A percentile compares a stretch with the other conserved stretches of the same genome.
Conservation (phyloP, 2,329 filamentous ascomycete genomes). For the Diaporthe humulicola region DNA sequence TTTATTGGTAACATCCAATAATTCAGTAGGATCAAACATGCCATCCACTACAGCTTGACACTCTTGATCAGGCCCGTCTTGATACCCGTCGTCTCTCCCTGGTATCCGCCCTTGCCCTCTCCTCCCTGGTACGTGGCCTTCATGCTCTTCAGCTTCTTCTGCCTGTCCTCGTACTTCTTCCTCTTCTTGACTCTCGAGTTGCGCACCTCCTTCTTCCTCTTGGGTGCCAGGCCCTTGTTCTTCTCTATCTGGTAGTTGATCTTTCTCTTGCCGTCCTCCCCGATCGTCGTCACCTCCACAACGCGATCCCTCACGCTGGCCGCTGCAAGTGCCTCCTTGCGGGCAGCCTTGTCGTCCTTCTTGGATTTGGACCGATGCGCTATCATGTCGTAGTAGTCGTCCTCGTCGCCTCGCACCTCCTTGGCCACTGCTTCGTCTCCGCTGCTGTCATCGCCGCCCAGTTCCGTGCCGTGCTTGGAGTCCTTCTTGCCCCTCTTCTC, state of each 20-base stretch:
- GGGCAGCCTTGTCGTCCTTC: constrained; percentile 77
- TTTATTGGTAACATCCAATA: background rate
- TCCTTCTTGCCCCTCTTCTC: constrained; percentile 82
- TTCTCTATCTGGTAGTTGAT: constrained; percentile 96
- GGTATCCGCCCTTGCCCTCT: constrained; percentile 86
- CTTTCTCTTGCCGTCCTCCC: constrained; percentile 88
- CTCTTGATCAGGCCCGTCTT: constrained; percentile 95
- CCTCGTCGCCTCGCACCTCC: constrained; percentile 66
- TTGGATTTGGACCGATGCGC: constrained; percentile 78
- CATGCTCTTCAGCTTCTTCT: constrained; percentile 95
- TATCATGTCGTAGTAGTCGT: constrained; percentile 93
- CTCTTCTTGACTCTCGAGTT: constrained; percentile 99
- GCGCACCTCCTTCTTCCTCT: constrained; percentile 91
- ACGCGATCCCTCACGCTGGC: constrained; percentile 75
- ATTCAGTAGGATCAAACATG: background rate
- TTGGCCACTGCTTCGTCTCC: constrained; percentile 74
- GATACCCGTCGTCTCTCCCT: constrained; percentile 94
- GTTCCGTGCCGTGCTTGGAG: constrained; percentile 73
- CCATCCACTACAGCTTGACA: constrained; percentile 79
- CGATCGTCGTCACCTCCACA: constrained; percentile 77
- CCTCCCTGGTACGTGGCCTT: constrained; percentile 89
- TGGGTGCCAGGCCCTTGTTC: constrained; percentile 94
- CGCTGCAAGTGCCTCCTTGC: constrained; percentile 66
- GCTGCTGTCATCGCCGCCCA: constrained; percentile 74
- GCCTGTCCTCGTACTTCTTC: constrained; percentile 95